phyloP scores from a whole-genome alignment of 2,329 filamentous ascomycete genomes.

The Colletotrichum sp. region DNA sequence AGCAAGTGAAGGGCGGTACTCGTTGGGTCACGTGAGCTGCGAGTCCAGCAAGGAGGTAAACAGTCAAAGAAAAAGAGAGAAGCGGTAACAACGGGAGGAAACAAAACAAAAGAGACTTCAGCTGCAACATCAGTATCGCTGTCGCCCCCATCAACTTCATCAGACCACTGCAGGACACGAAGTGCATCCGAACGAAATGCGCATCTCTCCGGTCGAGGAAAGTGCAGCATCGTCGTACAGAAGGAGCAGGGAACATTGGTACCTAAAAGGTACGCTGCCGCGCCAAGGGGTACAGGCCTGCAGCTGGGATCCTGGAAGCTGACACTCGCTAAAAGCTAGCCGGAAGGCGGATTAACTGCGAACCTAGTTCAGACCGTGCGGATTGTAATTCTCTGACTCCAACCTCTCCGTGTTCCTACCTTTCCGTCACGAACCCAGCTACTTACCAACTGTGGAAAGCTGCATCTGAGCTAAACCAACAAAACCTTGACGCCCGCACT shows the following conservation, averaged over 20 bases:
- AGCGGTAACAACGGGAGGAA: background rate
- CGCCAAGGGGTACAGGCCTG: conserved; percentile 3
- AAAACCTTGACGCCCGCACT: conserved; percentile 18
- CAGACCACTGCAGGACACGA: background rate
- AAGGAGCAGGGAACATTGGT: background rate
- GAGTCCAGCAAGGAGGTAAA: background rate
- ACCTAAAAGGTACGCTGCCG: background rate
- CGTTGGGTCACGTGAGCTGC: background rate
- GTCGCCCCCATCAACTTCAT: background rate
- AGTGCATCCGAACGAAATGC: background rate
- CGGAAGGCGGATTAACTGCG: conserved; percentile 23
- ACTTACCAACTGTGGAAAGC: background rate
- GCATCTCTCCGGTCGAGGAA: background rate
- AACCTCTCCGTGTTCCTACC: conserved; percentile 22
- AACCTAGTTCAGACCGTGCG: conserved; percentile 28
- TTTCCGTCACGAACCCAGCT: background rate
- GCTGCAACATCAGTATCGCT: background rate
- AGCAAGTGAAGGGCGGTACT: background rate
- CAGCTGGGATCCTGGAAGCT: conserved; percentile 18
- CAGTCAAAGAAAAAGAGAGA: background rate
- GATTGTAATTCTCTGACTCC: conserved; percentile 28
- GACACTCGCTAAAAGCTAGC: conserved; percentile 13
- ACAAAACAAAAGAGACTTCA: background rate
- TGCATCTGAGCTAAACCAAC: conserved; percentile 5
- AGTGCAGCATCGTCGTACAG: background rate